A percentile compares a stretch with the other conserved stretches of the same genome.
phyloP scores from a whole-genome alignment of 169 alveolate species.

The Plasmodium ovale region DNA sequence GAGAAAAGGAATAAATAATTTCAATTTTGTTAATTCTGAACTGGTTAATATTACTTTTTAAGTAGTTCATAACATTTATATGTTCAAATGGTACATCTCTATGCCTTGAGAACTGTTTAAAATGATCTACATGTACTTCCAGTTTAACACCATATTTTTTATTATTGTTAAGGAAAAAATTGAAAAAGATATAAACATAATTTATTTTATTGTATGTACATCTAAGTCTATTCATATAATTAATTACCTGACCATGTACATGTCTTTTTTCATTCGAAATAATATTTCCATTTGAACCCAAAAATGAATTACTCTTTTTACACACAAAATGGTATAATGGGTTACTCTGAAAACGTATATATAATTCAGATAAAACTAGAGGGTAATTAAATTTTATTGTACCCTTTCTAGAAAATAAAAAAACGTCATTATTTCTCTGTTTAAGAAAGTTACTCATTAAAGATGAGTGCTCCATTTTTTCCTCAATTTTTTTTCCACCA shows the following conservation, averaged over 20 bases:
- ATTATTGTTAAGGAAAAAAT: conserved; percentile 35
- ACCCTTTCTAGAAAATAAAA: conserved; percentile 53
- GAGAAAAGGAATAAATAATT: conserved; percentile 33
- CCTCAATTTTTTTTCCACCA: neutral
- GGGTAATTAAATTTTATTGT: conserved; percentile 23
- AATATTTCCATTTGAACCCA: neutral
- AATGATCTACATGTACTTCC: conserved; percentile 27
- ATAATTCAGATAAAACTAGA: conserved; percentile 41
- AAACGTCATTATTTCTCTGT: conserved; percentile 11
- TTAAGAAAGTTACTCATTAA: neutral
- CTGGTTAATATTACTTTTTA: conserved; percentile 33
- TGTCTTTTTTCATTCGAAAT: neutral
- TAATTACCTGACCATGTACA: neutral
- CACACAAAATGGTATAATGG: conserved; percentile 32
- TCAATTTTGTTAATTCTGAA: conserved; percentile 68
- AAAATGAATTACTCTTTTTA: neutral
- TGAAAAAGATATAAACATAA: conserved; percentile 23
- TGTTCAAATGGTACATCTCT: conserved; percentile 2
- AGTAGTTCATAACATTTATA: conserved; percentile 34
- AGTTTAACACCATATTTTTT: conserved; percentile 17
- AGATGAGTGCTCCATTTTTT: conserved; percentile 1
- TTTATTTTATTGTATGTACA: conserved; percentile 16
- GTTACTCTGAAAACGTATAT: conserved; percentile 23
- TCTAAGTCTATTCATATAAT: neutral
- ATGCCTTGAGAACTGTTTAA: neutral